phyloP scores from a whole-genome alignment of 495 filamentous ascomycete species.

The Xanthoparmelia taractica region DNA sequence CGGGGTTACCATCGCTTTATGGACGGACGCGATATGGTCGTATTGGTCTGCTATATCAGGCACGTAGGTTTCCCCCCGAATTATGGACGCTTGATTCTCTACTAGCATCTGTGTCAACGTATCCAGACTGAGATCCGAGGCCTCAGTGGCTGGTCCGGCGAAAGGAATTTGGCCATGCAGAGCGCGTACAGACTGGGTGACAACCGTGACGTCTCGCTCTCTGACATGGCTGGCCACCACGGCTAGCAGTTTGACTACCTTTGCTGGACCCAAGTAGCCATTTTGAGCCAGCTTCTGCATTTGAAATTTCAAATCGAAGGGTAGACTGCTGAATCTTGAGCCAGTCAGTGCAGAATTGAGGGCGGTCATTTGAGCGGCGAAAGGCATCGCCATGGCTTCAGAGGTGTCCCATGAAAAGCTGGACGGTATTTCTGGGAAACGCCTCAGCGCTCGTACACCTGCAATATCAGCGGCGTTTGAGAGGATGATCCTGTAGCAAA shows the following conservation, averaged over 20 bases:
- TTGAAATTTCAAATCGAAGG: slow-evolving; percentile 37
- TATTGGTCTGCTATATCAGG: slow-evolving; percentile 25
- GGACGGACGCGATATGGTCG: slow-evolving; percentile 28
- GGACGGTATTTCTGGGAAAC: slow-evolving; percentile 22
- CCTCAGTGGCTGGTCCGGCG: slow-evolving; percentile 41
- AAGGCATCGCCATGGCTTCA: slow-evolving; percentile 6
- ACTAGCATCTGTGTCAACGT: slow-evolving; percentile 40
- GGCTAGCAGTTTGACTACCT: slow-evolving; percentile 22
- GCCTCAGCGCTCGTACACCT: slow-evolving; percentile 17
- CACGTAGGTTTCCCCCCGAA: slow-evolving; percentile 25
- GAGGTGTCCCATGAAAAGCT: slow-evolving; percentile 23
- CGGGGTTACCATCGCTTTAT: slow-evolving; percentile 58
- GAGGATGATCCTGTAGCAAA: slow-evolving; percentile 27
- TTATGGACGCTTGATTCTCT: slow-evolving; percentile 33
- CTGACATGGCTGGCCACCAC: slow-evolving; percentile 5
- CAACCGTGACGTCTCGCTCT: slow-evolving; percentile 1
- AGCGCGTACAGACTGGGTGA: slow-evolving; percentile 40
- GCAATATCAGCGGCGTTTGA: slow-evolving; percentile 4
- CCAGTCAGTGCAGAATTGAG: slow-evolving; percentile 25
- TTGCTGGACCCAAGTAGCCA: slow-evolving; percentile 30
- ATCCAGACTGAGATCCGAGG: slow-evolving; percentile 35
- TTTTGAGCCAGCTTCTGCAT: slow-evolving; percentile 35
- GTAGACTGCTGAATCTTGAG: slow-evolving; percentile 21
- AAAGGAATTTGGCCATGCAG: slow-evolving; percentile 43
- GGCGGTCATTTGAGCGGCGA: slow-evolving; percentile 17